phyloP scores from a whole-genome alignment of 225 moss, liverwort and hornwort species.

The Thuidium tamariscinum region DNA sequence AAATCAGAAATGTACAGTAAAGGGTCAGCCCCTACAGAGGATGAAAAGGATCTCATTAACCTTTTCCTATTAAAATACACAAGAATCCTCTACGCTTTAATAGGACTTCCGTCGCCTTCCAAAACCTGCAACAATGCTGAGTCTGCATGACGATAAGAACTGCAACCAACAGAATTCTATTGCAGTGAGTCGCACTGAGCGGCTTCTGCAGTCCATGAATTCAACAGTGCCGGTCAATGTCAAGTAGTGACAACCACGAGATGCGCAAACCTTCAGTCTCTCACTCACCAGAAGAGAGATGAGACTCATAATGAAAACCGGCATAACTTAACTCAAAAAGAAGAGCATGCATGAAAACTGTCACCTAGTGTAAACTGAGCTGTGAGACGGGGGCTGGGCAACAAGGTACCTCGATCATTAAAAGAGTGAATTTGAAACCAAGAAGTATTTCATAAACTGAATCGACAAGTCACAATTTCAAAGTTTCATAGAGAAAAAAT shows the following conservation, averaged over 20 bases:
- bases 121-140: neutral
- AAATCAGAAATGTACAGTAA: neutral
- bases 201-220: neutral
- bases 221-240: neutral
- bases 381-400: neutral
- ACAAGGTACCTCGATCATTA: neutral
- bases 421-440: neutral
- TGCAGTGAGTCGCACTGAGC: neutral
- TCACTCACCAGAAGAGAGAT: neutral
- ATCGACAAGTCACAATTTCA: neutral
- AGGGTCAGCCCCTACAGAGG: neutral
- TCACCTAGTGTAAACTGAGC: neutral
- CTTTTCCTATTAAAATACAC: neutral
- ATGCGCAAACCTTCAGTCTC: neutral
- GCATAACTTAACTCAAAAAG: neutral
- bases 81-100: neutral
- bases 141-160: neutral
- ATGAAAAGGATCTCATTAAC: neutral
- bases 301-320: neutral
- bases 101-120: neutral
- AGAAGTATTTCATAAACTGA: neutral
- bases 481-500: neutral
- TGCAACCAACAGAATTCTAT: neutral
- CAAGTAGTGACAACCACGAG: neutral
- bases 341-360: neutral